Base-by-base conservation (phyloP, 768 basidiomycete species). In the Roridomyces roridus region DNA sequence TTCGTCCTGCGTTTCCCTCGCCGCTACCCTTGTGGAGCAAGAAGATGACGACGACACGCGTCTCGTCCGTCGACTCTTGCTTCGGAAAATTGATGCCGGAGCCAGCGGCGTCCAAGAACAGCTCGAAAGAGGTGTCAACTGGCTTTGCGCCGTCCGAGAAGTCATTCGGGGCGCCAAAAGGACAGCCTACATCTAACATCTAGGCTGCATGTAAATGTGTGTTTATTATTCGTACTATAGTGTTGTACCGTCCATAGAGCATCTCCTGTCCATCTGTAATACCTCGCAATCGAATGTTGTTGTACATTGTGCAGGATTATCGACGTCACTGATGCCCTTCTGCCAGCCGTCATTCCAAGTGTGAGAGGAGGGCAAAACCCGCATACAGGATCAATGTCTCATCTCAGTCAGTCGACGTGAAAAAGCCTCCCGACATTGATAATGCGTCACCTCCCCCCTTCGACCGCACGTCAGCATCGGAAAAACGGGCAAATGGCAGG, bases 371-470 rank as follows among this genome's bases (percentile, higher is more conserved):
- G 5, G 17, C 9, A 23, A 28, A 40, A 24, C 2, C 25, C 18
- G 25, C 17, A 3, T 14, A 17, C 21, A 26, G 36, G 21, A 40
- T 69, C 54, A 74, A 51, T 68, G 66, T 55, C 68, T 59, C 28
- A 64, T 73, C 57, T 83, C 80, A 41, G 78, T 79, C 49, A 89
- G 65, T 53, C 75, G 81, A 45, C 72, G 76, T 10, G 91, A 77
- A 68, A 94, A 97, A 0, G 82, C 80, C 68, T 97, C 96, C 24
- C 94, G 88, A 68, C 96, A 98, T 59, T 96, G 92, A 70, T 96
- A 95, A 73, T 98, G 96, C 0, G 95, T 98, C 3, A 97, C 96
- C 73, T 96, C 94, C 9, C 96, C 96, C 45, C 95, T 97, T 37
- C n/a, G 49, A 23, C 6, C 4, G 26, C 26, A n/a, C 8, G 36